phyloP scores from a whole-genome alignment of 768 basidiomycete species.

The Leccinum variicolor region DNA sequence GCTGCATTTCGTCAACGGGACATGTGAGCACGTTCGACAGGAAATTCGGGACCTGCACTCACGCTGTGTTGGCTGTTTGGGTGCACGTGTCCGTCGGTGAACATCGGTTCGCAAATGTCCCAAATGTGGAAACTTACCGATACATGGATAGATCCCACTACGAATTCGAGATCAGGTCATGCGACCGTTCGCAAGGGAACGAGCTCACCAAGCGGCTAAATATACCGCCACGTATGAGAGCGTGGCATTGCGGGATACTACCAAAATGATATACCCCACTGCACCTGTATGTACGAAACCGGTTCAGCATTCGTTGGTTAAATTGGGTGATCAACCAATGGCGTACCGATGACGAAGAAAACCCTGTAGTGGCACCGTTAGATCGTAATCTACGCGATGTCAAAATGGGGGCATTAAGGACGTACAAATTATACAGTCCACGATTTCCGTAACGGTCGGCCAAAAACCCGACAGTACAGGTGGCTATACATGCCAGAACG shows the following conservation, averaged over 20 bases:
- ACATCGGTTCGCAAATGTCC: neutral
- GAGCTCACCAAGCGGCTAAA: constrained; percentile 60
- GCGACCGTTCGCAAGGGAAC: neutral
- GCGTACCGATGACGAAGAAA: constrained; percentile 27
- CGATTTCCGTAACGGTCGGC: constrained; percentile 62
- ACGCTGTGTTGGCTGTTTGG: constrained; percentile 56
- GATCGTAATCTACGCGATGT: neutral
- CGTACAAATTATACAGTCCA: constrained; percentile 64
- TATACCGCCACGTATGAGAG: constrained; percentile 73
- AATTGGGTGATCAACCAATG: neutral
- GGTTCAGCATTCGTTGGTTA: neutral
- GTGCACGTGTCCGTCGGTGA: neutral
- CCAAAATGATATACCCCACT: constrained; percentile 68
- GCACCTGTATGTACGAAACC: constrained; percentile 35
- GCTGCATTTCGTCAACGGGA: constrained; percentile 18
- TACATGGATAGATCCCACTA: constrained; percentile 73
- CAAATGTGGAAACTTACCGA: constrained; percentile 44
- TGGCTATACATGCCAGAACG: constrained; percentile 61
- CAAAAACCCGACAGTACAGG: constrained; percentile 58
- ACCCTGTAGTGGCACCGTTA: constrained; percentile 9
- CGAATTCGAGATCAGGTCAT: neutral
- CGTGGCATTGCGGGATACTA: constrained; percentile 56
- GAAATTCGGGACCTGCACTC: constrained; percentile 12
- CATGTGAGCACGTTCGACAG: neutral
- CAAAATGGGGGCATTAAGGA: neutral